Evolutionary conservation across 768 basidiomycete genomes (phyloP), one percentile per base, ranked within the genome.

Genomic region (Nidularia sp.): DNA sequence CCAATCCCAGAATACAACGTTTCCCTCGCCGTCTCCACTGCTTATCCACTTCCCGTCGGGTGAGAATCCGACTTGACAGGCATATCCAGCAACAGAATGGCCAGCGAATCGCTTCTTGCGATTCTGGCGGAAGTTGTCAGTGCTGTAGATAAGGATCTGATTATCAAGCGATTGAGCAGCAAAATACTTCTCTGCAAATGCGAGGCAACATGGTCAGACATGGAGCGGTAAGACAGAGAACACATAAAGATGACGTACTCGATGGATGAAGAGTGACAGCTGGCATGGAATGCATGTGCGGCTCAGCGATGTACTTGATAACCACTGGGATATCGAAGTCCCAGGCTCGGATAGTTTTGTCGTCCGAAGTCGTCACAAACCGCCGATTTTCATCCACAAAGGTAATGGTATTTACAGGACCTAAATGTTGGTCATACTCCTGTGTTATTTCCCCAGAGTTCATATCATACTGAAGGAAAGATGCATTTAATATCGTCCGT

Each of bases 281-380:
- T 5, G 97, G 97, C 95, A 99, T 98, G 13, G 93, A 97, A 71
- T 99, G 95, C 97, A 99, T 98, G 64, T 93, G 86, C 3, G 97
- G 97, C 68, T 99, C 97, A 15, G 97, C 96, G 53, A 98, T 98
- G 67, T 98, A 97, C 70, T 99, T 99, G 77, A 99, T 98, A 49
- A 97, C 93, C 34, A 98, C 97, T 4, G 97, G 97, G 56, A 99
- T 98, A 70, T 99, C 97, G 67, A 88, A 98, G 68, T 99, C 97
- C 97, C 97, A 99, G 13, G 93, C 96, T 44, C 97, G 86, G 56
- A 99, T 97, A 2, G 94, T 97, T 73, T 98, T 98, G 73, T 99
- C 97, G 66, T 99, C 97, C 7, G 94, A 98, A 10, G 96, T 98
- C 2, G 97, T 98, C 49, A 98, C 88, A 64, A 99, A 98, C 52